These are phyloP conservation scores for Backusella morwellensis DNA, from an alignment of 192 early-diverging fungal genomes.

Conservation along the genomic window DNA sequence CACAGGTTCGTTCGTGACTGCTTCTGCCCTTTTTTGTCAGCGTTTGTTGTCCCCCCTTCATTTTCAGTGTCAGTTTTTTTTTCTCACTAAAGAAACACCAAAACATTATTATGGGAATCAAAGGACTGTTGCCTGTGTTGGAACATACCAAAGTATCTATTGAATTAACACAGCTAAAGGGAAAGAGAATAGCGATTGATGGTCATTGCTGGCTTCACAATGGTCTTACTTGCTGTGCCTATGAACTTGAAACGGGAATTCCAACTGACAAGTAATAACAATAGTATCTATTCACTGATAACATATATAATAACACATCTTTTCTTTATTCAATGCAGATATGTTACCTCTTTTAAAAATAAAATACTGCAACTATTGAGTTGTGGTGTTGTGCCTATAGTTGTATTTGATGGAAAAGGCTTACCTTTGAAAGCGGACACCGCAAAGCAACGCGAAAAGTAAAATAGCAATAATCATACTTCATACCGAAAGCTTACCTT, in stretches of 20 bases:
- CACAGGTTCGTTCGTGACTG: too few species aligned
- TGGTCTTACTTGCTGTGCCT: slow-evolving; percentile 82
- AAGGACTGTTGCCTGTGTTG: slow-evolving; percentile 79
- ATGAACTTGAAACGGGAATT: slow-evolving; percentile 69
- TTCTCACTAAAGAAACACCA: background rate
- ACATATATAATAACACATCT: background rate
- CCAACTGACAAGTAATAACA: slow-evolving; percentile 62
- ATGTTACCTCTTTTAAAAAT: slow-evolving; percentile 80
- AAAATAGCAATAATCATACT: background rate
- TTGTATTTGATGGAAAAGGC: slow-evolving; percentile 95
- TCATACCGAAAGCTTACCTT: background rate
- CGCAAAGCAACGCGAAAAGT: slow-evolving; percentile 62
- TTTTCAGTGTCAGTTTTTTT: too few species aligned
- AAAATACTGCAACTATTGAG: slow-evolving; percentile 72
- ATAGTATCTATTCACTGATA: background rate
- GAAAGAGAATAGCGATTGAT: slow-evolving; percentile 81
- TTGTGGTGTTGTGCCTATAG: slow-evolving; percentile 68
- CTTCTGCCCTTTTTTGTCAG: too few species aligned
- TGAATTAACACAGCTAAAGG: slow-evolving; percentile 70
- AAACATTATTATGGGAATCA: slow-evolving; percentile 77
- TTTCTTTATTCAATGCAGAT: slow-evolving; percentile 50
- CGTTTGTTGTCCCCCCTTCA: background rate
- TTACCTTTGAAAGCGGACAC: slow-evolving; percentile 84
- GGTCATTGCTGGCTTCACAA: slow-evolving; percentile 96
- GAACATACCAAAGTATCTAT: slow-evolving; percentile 68